Base-by-base conservation (phyloP, 2,329 filamentous ascomycete genomes). In the Colletotrichum incanum region DNA sequence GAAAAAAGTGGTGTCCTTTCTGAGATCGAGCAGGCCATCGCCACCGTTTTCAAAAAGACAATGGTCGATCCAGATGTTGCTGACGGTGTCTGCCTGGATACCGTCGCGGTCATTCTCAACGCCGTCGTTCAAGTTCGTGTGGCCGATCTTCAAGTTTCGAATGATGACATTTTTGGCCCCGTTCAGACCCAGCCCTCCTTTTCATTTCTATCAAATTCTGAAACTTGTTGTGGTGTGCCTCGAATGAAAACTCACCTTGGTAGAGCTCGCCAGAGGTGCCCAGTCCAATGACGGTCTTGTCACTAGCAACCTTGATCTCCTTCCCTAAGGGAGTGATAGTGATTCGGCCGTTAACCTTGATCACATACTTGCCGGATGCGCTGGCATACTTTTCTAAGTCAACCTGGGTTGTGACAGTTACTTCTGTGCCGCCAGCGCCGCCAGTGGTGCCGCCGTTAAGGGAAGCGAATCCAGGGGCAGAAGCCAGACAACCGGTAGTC, bases 381-480 rank as follows among this genome's bases (percentile, higher is more conserved):
- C 60, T 65, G 20, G 76, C 75, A 16, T 78, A 78, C 31, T 73
- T 74, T 26, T 75, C 76, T 4, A 78, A 73, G 20, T 78, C 76
- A 3, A 67, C 73, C 26, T 77, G 75, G 3, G 70, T 76, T 1
- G 67, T 67, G 1, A 78, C 75, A 3, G 72, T 60, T 9, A 78
- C 76, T 2, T 73, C 63, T 9, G 75, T 71, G 0, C 76, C 76
- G 0, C 76, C 76, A 0, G 58, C 72, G 9, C 76, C 76, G 18
- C 76, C 76, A 1, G 75, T 77, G 2, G 76, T 77, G 5, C 76
- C 76, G 12, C 76, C 76, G 54, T 77, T 76, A 7, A 77, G 67
- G 4, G 76, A 78, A 5, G 76, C 76, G 34, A 78, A 77, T 1
- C 76, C 76, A 6, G 74, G 69, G 20, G 75, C 75, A 20, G 79